These are phyloP conservation scores for Aspergillus caelatus DNA, from an alignment of 2,329 filamentous ascomycete genomes.

Conservation along the genomic window DNA sequence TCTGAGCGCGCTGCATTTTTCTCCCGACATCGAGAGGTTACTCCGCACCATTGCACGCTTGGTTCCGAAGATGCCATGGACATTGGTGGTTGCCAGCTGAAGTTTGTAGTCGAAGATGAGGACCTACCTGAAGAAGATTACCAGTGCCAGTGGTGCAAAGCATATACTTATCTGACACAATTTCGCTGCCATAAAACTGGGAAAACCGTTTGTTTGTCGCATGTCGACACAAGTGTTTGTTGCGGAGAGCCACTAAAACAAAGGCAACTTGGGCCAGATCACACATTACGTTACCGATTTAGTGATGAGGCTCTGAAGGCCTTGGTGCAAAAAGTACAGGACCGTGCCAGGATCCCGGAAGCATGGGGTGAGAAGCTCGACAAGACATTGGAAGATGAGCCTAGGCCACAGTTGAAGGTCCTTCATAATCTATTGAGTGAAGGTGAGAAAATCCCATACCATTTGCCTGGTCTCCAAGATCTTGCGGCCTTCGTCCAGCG, in stretches of 20 bases:
- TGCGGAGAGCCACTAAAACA: constrained; percentile 70
- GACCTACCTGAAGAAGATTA: constrained; percentile 90
- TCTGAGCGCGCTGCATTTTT: constrained; percentile 70
- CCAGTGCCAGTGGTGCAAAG: constrained; percentile 88
- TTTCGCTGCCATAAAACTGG: constrained; percentile 82
- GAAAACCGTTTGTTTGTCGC: constrained; percentile 79
- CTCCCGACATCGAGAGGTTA: constrained; percentile 61
- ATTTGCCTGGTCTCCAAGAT: constrained; percentile 77
- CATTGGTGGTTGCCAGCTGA: constrained; percentile 57
- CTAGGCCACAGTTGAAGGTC: constrained; percentile 81
- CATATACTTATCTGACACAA: constrained; percentile 86
- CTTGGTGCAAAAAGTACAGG: constrained; percentile 74
- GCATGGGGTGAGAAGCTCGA: constrained; percentile 89
- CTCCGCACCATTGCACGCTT: constrained; percentile 59
- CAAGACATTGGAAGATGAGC: constrained; percentile 78
- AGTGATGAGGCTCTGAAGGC: constrained; percentile 69
- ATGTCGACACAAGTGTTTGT: constrained; percentile 79
- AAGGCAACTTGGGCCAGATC: constrained; percentile 69
- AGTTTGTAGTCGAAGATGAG: constrained; percentile 67
- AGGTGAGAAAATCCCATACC: constrained; percentile 94
- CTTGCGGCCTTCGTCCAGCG: constrained; percentile 89
- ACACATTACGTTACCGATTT: constrained; percentile 77
- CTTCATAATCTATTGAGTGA: constrained; percentile 83
- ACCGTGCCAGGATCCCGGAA: constrained; percentile 85
- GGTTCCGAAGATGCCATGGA: constrained; percentile 50